phyloP scores from a whole-genome alignment of 192 early-diverging fungal genomes.

The Coemansia sp. region DNA sequence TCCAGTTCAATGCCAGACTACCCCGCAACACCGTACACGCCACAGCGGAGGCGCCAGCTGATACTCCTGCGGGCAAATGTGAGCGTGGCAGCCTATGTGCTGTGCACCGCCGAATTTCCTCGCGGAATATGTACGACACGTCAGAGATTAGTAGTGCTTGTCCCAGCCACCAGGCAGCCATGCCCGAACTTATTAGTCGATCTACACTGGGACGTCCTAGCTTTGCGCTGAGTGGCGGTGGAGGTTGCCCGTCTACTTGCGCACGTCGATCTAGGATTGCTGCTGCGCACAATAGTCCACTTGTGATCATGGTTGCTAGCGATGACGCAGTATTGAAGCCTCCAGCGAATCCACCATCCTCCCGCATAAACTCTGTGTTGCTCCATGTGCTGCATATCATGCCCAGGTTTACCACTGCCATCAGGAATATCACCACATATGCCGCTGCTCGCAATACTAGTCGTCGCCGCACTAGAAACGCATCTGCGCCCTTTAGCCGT shows the following conservation, averaged over 20 bases:
- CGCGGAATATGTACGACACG: constrained; percentile 40
- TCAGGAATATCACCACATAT: constrained; percentile 25
- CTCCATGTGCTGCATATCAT: constrained; percentile 48
- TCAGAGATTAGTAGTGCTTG: constrained; percentile 37
- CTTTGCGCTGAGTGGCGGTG: constrained; percentile 20
- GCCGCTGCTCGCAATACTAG: constrained; percentile 26
- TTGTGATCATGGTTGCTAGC: constrained; percentile 23
- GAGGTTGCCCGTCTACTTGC: background rate
- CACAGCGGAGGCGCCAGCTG: constrained; percentile 4
- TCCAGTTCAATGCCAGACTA: constrained; percentile 41
- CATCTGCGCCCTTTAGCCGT: constrained; percentile 39
- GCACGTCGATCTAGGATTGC: constrained; percentile 18
- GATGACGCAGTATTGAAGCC: constrained; percentile 21
- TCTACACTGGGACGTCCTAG: constrained; percentile 23
- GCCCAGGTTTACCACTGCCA: constrained; percentile 34
- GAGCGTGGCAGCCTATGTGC: background rate
- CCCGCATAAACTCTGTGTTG: constrained; percentile 44
- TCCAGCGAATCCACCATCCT: constrained; percentile 39
- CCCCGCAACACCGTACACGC: constrained; percentile 41
- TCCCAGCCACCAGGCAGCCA: constrained; percentile 50
- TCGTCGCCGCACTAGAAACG: constrained; percentile 31
- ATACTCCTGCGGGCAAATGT: background rate
- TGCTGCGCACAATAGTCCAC: constrained; percentile 21
- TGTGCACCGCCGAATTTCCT: constrained; percentile 34
- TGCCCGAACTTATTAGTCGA: constrained; percentile 20